These are phyloP conservation scores for Chloris gayana DNA, from an alignment of 176 grass and related monocot species.

Conservation along the genomic window DNA sequence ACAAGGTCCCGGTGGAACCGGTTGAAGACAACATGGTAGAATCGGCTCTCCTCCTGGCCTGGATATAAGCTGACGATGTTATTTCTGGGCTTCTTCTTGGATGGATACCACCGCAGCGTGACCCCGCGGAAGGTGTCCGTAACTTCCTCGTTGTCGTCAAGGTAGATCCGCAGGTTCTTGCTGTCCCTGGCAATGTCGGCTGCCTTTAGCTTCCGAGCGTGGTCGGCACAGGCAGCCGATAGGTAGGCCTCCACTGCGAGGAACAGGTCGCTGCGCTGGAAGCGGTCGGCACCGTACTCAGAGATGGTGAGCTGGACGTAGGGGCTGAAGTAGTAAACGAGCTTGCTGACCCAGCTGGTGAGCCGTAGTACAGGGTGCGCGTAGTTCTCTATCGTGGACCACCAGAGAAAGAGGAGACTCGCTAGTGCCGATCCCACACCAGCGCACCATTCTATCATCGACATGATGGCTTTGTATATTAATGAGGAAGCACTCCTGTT, in stretches of 20 bases:
- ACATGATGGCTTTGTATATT: no score
- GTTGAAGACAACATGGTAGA: conserved; percentile 58
- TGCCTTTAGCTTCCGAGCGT: conserved; percentile 49
- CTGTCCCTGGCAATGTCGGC: conserved; percentile 52
- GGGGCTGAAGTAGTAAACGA: conserved; percentile 46
- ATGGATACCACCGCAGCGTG: conserved; percentile 54
- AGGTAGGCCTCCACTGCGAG: conserved; percentile 60
- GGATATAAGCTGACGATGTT: conserved; percentile 33
- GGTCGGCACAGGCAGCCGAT: conserved; percentile 35
- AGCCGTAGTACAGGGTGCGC: no score
- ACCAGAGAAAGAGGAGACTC: no score
- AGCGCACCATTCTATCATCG: no score
- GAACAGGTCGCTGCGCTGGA: conserved; percentile 52
- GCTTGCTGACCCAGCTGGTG: neutral
- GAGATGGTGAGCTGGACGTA: conserved; percentile 56
- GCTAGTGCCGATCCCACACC: no score
- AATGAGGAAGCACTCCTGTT: no score
- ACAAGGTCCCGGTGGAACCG: conserved; percentile 44
- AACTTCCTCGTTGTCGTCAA: conserved; percentile 69
- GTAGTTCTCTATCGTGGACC: no score
- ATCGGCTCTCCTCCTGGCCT: conserved; percentile 2
- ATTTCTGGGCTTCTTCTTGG: neutral
- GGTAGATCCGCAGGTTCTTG: conserved; percentile 43
- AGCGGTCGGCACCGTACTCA: conserved; percentile 41
- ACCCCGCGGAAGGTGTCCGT: conserved; percentile 39